phyloP scores from a whole-genome alignment of 2,329 filamentous ascomycete genomes.

The Clarireedia sp. region DNA sequence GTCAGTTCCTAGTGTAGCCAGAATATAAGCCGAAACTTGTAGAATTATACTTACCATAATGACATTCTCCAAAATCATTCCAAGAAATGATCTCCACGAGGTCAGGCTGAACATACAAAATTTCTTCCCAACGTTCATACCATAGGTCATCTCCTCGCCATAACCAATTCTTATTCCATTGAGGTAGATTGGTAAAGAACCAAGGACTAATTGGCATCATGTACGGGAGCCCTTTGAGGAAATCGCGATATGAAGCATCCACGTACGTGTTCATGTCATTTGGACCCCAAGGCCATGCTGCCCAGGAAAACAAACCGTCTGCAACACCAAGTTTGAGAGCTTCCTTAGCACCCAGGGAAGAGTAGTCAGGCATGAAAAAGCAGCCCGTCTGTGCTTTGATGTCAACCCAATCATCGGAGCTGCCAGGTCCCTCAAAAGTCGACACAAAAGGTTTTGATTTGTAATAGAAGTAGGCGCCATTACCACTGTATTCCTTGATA shows the following conservation, averaged over 20 bases:
- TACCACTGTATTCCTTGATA: not conserved
- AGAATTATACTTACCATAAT: slow-evolving; percentile 33
- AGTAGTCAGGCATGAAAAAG: not conserved
- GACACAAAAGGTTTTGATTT: not conserved
- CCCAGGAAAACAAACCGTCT: not conserved
- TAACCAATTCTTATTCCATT: too few relatives aligned
- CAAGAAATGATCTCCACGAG: too few relatives aligned
- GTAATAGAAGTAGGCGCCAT: not conserved
- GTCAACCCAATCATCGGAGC: not conserved
- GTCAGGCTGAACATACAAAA: too few relatives aligned
- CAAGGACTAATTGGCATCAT: too few relatives aligned
- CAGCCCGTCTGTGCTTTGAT: not conserved
- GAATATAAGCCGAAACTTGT: slow-evolving; percentile 5
- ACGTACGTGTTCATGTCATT: slow-evolving; percentile 17
- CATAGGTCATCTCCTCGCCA: too few relatives aligned
- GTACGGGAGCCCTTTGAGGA: not conserved
- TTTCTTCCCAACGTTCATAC: too few relatives aligned
- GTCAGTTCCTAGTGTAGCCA: not conserved
- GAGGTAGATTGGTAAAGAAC: too few relatives aligned
- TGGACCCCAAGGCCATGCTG: slow-evolving; percentile 11
- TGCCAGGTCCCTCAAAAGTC: not conserved
- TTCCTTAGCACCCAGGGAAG: not conserved
- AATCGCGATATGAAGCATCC: slow-evolving; percentile 12
- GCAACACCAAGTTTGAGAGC: not conserved
- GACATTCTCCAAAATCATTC: too few relatives aligned